These are phyloP conservation scores for Candida freyschussii DNA, from an alignment of 1,139 yeast species.

Conservation along the genomic window DNA sequence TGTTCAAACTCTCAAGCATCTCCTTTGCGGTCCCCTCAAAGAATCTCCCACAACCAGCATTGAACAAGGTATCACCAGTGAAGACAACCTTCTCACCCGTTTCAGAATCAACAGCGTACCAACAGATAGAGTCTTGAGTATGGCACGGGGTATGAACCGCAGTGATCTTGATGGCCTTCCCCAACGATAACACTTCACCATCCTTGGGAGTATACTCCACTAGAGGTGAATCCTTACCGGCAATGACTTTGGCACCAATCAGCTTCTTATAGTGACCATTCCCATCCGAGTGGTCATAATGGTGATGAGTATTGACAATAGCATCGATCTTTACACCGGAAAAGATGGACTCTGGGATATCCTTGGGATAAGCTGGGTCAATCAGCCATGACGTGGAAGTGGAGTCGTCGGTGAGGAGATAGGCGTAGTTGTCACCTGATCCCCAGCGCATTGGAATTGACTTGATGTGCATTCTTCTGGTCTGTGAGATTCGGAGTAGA, in stretches of 20 bases:
- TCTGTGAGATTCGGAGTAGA: conserved; percentile 1
- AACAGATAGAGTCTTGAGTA: conserved; percentile 93
- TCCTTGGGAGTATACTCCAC: conserved; percentile 68
- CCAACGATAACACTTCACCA: conserved; percentile 56
- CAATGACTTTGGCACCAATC: conserved; percentile 60
- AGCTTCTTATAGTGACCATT: conserved; percentile 42
- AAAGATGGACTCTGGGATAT: conserved; percentile 33
- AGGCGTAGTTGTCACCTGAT: conserved; percentile 84
- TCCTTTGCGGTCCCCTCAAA: conserved; percentile 85
- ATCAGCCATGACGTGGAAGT: conserved; percentile 72
- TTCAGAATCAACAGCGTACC: conserved; percentile 58
- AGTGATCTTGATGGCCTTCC: conserved; percentile 58
- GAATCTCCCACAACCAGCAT: conserved; percentile 94
- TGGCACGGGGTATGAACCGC: conserved; percentile 97
- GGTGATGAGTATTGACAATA: conserved; percentile 94
- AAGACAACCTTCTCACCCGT: conserved; percentile 71
- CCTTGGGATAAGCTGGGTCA: conserved; percentile 87
- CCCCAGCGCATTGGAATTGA: conserved; percentile 95
- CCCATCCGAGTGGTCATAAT: conserved; percentile 92
- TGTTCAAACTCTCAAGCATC: conserved; percentile 69
- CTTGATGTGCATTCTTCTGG: conserved; percentile 69
- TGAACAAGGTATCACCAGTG: conserved; percentile 94
- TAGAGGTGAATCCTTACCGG: conserved; percentile 73
- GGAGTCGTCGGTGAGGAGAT: conserved; percentile 64
- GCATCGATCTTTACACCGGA: conserved; percentile 49